Percentiles rank a stretch among this genome's conserved stretches.
Conservation (phyloP, 176 grass and related monocot genomes). For the Paspalum vaginatum region DNA sequence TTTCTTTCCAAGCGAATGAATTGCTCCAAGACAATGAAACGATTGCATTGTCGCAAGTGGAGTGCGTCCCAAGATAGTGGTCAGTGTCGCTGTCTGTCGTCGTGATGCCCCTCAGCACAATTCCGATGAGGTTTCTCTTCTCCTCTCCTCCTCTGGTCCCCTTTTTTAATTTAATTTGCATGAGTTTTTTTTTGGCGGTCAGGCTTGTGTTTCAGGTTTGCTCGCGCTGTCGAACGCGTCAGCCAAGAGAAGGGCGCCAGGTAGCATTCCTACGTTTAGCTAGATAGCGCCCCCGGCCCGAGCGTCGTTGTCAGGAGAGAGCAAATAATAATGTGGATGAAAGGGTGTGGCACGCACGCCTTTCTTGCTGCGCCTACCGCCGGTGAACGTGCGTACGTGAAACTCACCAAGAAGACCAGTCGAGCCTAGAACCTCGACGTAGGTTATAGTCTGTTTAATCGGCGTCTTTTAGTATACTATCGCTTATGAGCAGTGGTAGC, state of each 20-base stretch:
- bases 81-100: not conserved
- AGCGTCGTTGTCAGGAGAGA: not conserved
- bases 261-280: constrained; percentile 5
- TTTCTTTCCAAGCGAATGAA: not conserved
- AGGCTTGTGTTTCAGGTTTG: not conserved
- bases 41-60: not conserved
- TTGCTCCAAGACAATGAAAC: not conserved
- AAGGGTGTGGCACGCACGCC: not conserved
- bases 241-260: not conserved
- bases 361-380: too few relatives aligned
- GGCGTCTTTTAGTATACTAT: too few relatives aligned
- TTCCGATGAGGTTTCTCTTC: not conserved
- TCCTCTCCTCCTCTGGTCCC: not conserved
- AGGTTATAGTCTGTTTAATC: too few relatives aligned
- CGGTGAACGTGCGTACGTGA: too few relatives aligned
- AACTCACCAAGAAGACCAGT: too few relatives aligned
- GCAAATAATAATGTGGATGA: not conserved
- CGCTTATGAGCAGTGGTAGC: too few relatives aligned
- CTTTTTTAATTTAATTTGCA: not conserved
- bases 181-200: not conserved
- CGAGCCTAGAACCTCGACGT: too few relatives aligned
- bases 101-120: not conserved
- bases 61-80: not conserved
- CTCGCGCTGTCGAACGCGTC: not conserved
- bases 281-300: too few relatives aligned